These are phyloP conservation scores for Pholiota conissans DNA, from an alignment of 768 basidiomycete species.

Conservation along the genomic window DNA sequence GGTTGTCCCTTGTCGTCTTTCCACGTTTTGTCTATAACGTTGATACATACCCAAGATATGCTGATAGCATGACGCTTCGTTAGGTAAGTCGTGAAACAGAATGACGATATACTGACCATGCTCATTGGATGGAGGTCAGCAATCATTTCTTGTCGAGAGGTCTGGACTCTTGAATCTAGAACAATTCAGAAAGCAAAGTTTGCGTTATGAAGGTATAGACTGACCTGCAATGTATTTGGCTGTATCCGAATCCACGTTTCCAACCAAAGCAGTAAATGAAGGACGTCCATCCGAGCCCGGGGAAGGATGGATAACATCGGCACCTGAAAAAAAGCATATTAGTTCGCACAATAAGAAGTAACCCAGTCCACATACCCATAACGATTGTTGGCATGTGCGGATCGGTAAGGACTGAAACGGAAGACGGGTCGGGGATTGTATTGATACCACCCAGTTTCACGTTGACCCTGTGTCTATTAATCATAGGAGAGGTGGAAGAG, in stretches of 20 bases:
- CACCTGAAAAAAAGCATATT: conserved; percentile 43
- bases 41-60: conserved; percentile 58
- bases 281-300: conserved; percentile 79
- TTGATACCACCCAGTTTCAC: conserved; percentile 87
- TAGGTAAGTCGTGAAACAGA: neutral
- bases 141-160: conserved; percentile 75
- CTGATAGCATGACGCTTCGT: conserved; percentile 28
- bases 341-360: neutral
- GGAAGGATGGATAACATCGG: conserved; percentile 82
- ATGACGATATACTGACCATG: conserved; percentile 35
- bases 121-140: conserved; percentile 68
- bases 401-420: conserved; percentile 66
- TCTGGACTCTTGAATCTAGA: conserved; percentile 60
- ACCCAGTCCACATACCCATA: conserved; percentile 52
- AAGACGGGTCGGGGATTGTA: conserved; percentile 67
- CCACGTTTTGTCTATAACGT: conserved; percentile 51
- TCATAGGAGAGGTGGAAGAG: conserved; percentile 1
- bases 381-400: conserved; percentile 75
- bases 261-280: conserved; percentile 80
- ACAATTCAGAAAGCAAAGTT: conserved; percentile 21
- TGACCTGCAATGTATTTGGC: conserved; percentile 65
- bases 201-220: conserved; percentile 1
- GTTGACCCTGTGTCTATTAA: conserved; percentile 54
- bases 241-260: conserved; percentile 72
- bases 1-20: conserved; percentile 44